Evolutionary conservation across 2,329 filamentous ascomycete species (phyloP), one percentile per base, ranked within the genome.

Genomic region (Epichloe glyceriae): DNA sequence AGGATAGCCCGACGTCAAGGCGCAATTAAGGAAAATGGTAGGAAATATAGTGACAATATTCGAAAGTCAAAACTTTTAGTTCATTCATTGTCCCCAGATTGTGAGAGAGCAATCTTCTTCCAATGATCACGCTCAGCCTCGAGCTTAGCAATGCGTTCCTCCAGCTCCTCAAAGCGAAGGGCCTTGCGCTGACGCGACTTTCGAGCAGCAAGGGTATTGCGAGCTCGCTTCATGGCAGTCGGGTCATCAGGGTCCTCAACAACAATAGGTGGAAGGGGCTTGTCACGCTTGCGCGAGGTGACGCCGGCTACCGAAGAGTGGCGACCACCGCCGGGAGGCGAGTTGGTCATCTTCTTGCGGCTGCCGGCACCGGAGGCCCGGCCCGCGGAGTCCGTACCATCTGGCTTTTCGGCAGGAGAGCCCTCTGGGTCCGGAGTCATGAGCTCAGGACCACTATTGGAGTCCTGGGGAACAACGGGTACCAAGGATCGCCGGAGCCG

Each of bases 161-260:
- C 86, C 44, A 95, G 74, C 52, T 82, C 79, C 51, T 86, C 82
- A 54, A 91, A 75, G 58, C 83, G 79, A 64, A 85, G 76, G 52
- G 87, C 82, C 73, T 95, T 95, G 57, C 88, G 84, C 62, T 88
- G 84, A 49, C 91, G 84, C 53, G 89, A 95, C 72, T 95, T 95
- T 58, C 91, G 88, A 60, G 91, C 91, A 17, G 91, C 91, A 66
- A 94, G 79, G 8, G 89, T 95, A 67, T 96, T 97, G 58, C 89
- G 85, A 47, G 89, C 90, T 66, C 91, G 86, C 82, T 96, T 96
- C 75, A 90, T 79, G 19, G 88, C 88, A n/a, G 85, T 66, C 10
- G 78, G 79, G 61, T 96, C 90, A 41, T 60, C 70, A 1, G 82
- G 79, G 58, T 96, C 87, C 30, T 83, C 79, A 38, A 89, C 79